These are phyloP conservation scores for Calonectria crousiana DNA, from an alignment of 2,329 filamentous ascomycete species.

Conservation along the genomic window DNA sequence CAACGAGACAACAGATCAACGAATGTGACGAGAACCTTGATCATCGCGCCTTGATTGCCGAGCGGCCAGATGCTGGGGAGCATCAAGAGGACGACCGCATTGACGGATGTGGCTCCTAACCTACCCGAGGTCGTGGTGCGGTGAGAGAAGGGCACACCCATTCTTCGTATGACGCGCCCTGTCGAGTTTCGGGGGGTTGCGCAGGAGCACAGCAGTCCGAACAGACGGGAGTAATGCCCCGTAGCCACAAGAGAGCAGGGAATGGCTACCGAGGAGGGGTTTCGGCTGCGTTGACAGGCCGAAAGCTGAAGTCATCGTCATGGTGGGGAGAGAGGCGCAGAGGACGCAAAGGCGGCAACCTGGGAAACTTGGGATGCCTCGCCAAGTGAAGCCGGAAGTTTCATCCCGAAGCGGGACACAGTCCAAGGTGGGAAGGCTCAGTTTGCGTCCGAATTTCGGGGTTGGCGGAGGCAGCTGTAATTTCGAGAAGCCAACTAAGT, in stretches of 20 bases:
- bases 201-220: neutral
- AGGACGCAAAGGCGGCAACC: neutral
- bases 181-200: constrained; percentile 18
- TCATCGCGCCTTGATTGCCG: constrained; percentile 26
- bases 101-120: constrained; percentile 29
- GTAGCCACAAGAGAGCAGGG: neutral
- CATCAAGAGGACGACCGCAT: constrained; percentile 4
- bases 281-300: constrained; percentile 21
- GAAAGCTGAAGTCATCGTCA: constrained; percentile 8
- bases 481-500: constrained; percentile 25
- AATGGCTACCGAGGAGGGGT: constrained; percentile 19
- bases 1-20: constrained; percentile 42
- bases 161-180: constrained; percentile 13
- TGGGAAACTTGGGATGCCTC: neutral
- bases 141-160: constrained; percentile 32
- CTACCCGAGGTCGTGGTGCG: constrained; percentile 43
- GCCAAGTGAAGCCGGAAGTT: neutral
- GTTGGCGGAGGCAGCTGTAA: constrained; percentile 16
- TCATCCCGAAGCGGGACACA: constrained; percentile 6
- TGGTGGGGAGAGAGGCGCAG: neutral
- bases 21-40: constrained; percentile 32
- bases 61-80: constrained; percentile 34
- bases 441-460: constrained; percentile 21
- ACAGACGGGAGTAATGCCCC: neutral
- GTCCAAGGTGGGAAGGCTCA: constrained; percentile 1